Evolutionary conservation across 176 grass and related monocot species (phyloP).

Genomic region (Poa annua): DNA sequence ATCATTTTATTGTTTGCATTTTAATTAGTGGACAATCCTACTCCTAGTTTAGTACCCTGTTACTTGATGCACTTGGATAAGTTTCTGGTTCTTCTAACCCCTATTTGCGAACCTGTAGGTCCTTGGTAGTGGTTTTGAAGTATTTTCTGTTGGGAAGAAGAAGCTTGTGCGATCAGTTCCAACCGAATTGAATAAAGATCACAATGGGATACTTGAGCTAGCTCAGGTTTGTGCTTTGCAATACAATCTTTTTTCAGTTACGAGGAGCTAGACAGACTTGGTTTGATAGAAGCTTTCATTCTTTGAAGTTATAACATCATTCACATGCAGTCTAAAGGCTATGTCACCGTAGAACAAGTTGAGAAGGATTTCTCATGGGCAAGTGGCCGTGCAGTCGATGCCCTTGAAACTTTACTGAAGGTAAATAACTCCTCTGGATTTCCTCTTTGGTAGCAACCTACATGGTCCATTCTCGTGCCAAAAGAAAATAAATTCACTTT

Average conservation of each 20-base stretch:
- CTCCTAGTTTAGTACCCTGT: neutral
- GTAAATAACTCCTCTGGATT: conserved; percentile 45
- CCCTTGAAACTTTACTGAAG: conserved; percentile 90
- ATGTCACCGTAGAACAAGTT: conserved; percentile 76
- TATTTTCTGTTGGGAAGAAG: conserved; percentile 85
- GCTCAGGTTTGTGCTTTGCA: conserved; percentile 78
- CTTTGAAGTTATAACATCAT: conserved; percentile 27
- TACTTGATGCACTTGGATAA: conserved; percentile 8
- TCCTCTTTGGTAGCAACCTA: neutral
- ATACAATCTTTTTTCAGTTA: neutral
- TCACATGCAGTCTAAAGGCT: conserved; percentile 74
- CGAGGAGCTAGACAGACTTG: neutral
- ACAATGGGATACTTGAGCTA: conserved; percentile 95
- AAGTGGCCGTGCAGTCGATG: conserved; percentile 69
- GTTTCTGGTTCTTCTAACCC: conserved; percentile 8
- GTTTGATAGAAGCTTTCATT: neutral
- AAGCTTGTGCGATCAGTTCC: conserved; percentile 91
- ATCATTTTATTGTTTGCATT: conserved; percentile 15
- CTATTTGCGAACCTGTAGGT: conserved; percentile 60
- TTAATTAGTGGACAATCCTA: neutral
- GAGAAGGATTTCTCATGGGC: conserved; percentile 83
- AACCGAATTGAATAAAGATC: conserved; percentile 96
- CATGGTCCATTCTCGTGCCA: neutral
- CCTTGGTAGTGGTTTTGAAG: conserved; percentile 98
- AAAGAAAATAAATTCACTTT: neutral